These are phyloP conservation scores for Xylaria sp. DNA, from an alignment of 2,329 filamentous ascomycete species.

Conservation along the genomic window DNA sequence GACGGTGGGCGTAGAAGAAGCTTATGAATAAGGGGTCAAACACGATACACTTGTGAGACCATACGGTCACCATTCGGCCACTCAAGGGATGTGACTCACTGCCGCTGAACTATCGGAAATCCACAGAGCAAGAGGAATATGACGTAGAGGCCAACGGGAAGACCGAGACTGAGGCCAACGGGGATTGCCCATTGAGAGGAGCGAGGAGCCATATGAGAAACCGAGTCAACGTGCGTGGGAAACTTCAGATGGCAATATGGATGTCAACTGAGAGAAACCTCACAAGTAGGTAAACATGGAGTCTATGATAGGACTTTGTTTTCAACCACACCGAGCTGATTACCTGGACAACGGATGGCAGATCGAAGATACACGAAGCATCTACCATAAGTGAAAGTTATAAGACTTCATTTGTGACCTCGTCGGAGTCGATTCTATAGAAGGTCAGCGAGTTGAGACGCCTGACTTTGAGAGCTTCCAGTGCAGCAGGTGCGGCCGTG, in stretches of 20 bases:
- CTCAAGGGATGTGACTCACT: slow-evolving; percentile 55
- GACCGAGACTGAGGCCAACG: slow-evolving; percentile 48
- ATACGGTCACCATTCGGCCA: slow-evolving; percentile 10
- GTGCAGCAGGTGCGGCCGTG: too few relatives aligned
- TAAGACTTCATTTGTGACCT: too few relatives aligned
- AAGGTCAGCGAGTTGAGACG: too few relatives aligned
- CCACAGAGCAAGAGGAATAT: slow-evolving; percentile 60
- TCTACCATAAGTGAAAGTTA: not conserved
- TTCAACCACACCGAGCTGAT: not conserved
- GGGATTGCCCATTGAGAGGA: slow-evolving; percentile 33
- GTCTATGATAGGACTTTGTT: too few relatives aligned
- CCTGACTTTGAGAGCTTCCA: too few relatives aligned
- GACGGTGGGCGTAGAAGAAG: slow-evolving; percentile 75
- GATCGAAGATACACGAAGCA: not conserved
- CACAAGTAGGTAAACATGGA: not conserved
- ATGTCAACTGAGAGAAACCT: too few relatives aligned
- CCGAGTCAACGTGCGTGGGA: not conserved
- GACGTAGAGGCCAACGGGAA: slow-evolving; percentile 60
- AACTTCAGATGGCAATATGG: not conserved
- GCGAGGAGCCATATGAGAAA: slow-evolving; percentile 27
- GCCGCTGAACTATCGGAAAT: slow-evolving; percentile 68
- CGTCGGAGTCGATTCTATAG: too few relatives aligned
- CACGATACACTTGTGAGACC: not conserved
- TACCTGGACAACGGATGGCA: not conserved
- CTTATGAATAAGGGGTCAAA: slow-evolving; percentile 40